phyloP scores from a whole-genome alignment of 176 grass and related monocot species.

The Hyparrhenia diplandra region DNA sequence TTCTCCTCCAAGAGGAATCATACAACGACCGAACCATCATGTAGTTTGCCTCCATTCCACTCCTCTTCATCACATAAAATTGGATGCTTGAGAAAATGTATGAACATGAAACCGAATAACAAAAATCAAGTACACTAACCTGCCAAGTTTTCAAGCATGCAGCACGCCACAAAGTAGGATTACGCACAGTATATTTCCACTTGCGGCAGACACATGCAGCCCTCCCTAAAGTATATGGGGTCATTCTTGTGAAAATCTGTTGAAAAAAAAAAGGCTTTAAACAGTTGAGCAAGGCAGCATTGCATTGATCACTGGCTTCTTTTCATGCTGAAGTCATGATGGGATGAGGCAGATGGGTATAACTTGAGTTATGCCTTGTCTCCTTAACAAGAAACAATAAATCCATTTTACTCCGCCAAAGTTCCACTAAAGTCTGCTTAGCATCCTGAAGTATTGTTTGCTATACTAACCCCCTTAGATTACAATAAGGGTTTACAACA shows the following conservation, averaged over 20 bases:
- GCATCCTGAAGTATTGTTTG: not conserved
- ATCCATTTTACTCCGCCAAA: not conserved
- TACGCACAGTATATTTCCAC: constrained; percentile 87
- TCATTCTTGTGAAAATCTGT: constrained; percentile 89
- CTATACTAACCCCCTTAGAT: not conserved
- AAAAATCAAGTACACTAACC: constrained; percentile 42
- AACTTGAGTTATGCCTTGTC: not conserved
- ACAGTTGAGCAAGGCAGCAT: not conserved
- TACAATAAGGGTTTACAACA: not conserved
- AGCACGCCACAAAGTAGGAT: constrained; percentile 75
- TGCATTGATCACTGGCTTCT: not conserved
- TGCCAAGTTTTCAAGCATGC: constrained; percentile 90
- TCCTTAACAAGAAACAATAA: not conserved
- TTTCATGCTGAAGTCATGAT: constrained; percentile 13
- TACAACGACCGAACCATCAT: constrained; percentile 59
- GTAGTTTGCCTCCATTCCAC: constrained; percentile 71
- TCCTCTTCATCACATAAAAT: constrained; percentile 45
- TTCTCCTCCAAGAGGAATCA: constrained; percentile 95
- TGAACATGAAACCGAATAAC: not conserved
- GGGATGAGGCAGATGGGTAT: not conserved
- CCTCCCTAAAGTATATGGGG: constrained; percentile 75
- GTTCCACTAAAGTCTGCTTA: not conserved
- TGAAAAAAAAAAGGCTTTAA: constrained; percentile 1
- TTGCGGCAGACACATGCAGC: constrained; percentile 84
- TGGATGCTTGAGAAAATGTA: constrained; percentile 26